Conservation (phyloP, 345 rosid species). For the Noccaea caerulescens region DNA sequence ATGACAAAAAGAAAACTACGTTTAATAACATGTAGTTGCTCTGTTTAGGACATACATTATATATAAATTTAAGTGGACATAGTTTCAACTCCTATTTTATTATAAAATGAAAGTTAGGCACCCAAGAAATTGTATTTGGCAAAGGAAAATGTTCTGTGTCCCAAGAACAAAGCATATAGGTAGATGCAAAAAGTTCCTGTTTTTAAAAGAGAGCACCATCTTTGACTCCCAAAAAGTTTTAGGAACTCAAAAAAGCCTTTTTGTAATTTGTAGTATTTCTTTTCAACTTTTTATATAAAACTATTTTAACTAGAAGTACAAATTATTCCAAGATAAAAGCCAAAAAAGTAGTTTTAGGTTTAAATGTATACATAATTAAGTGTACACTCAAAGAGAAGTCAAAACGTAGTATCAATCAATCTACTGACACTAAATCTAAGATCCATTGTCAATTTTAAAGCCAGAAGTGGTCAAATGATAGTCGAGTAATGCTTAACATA, state of each 20-base stretch:
- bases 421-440: conserved; percentile 21
- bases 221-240: conserved; percentile 50
- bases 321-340: conserved; percentile 18
- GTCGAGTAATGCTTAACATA: not conserved
- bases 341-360: conserved; percentile 15
- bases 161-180: conserved; percentile 48
- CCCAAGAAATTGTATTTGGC: conserved; percentile 42
- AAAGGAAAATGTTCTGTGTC: conserved; percentile 42
- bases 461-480: not conserved
- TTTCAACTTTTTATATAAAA: conserved; percentile 19
- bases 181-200: conserved; percentile 42
- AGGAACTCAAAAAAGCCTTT: conserved; percentile 48
- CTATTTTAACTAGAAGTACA: not conserved
- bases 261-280: conserved; percentile 26
- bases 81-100: conserved; percentile 43
- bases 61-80: conserved; percentile 1
- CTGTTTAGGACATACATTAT: conserved; percentile 18
- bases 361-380: conserved; percentile 14
- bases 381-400: conserved; percentile 29
- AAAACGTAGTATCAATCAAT: conserved; percentile 17
- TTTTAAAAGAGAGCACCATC: conserved; percentile 39
- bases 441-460: not conserved
- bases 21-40: conserved; percentile 4
- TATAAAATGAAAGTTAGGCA: conserved; percentile 18
- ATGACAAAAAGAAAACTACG: not conserved